Percentiles rank a stretch among this genome's conserved stretches.
phyloP scores from a whole-genome alignment of 345 rosid genomes.

The Dimocarpus longan region DNA sequence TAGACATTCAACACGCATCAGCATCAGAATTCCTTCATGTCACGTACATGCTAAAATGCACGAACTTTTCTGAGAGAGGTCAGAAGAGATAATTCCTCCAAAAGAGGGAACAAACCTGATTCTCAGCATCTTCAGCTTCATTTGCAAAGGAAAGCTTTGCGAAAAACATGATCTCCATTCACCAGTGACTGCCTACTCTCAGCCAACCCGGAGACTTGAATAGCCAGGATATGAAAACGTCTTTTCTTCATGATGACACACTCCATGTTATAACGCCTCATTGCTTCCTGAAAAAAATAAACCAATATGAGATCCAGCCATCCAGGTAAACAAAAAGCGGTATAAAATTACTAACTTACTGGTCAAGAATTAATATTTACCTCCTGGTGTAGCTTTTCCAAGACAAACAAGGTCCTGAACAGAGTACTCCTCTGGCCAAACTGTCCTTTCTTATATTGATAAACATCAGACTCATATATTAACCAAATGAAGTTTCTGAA shows the following conservation, averaged over 20 bases:
- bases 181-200: too few relatives aligned
- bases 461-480: constrained; percentile 8
- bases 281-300: constrained; percentile 44
- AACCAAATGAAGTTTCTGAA: constrained; percentile 15
- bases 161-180: too few relatives aligned
- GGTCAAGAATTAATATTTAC: constrained; percentile 26
- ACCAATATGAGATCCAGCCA: too few relatives aligned
- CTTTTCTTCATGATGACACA: constrained; percentile 45
- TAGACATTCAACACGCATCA: not conserved
- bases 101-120: too few relatives aligned
- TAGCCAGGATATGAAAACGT: constrained; percentile 40
- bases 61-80: constrained; percentile 23
- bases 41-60: not conserved
- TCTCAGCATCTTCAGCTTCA: too few relatives aligned
- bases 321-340: not conserved
- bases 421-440: too few relatives aligned
- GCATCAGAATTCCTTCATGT: not conserved
- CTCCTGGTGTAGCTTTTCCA: constrained; percentile 66
- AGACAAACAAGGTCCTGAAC: constrained; percentile 48
- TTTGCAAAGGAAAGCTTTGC: too few relatives aligned
- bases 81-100: too few relatives aligned
- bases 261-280: constrained; percentile 55
- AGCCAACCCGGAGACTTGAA: too few relatives aligned
- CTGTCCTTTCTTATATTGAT: too few relatives aligned
- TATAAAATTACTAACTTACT: not conserved